A percentile compares a stretch with the other conserved stretches of the same genome.
Evolutionary conservation across 768 basidiomycete species (phyloP).

Genomic region (Cystobasidium ongulense): DNA sequence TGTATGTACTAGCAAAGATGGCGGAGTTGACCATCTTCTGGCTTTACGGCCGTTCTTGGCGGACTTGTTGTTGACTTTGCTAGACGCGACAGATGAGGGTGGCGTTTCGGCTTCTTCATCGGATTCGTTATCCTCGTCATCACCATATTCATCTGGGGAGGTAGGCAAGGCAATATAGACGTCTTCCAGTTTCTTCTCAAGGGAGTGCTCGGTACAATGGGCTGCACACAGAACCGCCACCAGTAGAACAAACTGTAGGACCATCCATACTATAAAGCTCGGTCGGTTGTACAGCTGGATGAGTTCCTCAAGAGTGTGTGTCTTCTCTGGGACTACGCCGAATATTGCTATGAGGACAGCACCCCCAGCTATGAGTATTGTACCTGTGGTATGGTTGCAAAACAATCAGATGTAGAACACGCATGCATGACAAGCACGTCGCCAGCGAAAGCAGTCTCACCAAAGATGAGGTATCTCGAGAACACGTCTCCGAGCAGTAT

Average conservation of each 20-base stretch:
- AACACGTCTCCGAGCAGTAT: slow-evolving; percentile 76
- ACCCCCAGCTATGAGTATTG: slow-evolving; percentile 74
- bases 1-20: slow-evolving; percentile 5
- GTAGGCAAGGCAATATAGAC: slow-evolving; percentile 43
- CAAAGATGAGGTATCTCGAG: slow-evolving; percentile 73
- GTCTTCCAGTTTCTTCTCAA: slow-evolving; percentile 57
- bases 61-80: background rate
- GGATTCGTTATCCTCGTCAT: slow-evolving; percentile 24
- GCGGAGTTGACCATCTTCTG: slow-evolving; percentile 24
- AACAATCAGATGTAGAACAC: background rate
- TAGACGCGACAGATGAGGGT: background rate
- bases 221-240: slow-evolving; percentile 59
- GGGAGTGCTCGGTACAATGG: slow-evolving; percentile 34
- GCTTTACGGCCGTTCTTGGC: slow-evolving; percentile 4
- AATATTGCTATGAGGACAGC: slow-evolving; percentile 83
- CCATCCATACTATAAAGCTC: slow-evolving; percentile 73
- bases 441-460: slow-evolving; percentile 42
- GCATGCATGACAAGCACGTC: background rate
- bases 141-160: slow-evolving; percentile 26
- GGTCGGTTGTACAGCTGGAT: slow-evolving; percentile 65
- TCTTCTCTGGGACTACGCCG: slow-evolving; percentile 81
- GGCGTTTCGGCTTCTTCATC: background rate
- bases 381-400: slow-evolving; percentile 44
- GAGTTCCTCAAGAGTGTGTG: slow-evolving; percentile 76
- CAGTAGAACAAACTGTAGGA: slow-evolving; percentile 58